Evolutionary conservation across 2,329 filamentous ascomycete species (phyloP).

Genomic region (Daldinia sp.): DNA sequence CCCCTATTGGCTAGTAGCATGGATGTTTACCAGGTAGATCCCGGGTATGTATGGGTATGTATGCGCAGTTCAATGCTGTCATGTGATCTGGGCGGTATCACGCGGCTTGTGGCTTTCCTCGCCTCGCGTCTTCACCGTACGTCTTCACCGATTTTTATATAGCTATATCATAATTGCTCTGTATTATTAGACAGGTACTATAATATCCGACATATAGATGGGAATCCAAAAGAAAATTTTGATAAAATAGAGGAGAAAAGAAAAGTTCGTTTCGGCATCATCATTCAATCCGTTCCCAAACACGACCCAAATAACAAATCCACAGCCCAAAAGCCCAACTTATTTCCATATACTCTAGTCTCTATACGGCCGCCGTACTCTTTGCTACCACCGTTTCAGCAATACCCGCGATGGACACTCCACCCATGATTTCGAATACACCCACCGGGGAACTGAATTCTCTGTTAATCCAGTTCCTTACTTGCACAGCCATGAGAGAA

Average conservation of each 20-base stretch:
- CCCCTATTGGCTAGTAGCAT: neutral
- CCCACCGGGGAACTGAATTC: slow-evolving; percentile 11
- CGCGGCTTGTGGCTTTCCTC: neutral
- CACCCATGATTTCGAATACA: slow-evolving; percentile 11
- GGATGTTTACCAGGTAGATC: too few relatives aligned
- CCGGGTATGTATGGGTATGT: neutral
- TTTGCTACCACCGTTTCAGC: neutral
- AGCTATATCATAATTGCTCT: neutral
- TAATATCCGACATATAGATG: neutral
- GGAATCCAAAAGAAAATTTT: too few relatives aligned
- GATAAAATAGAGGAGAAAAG: neutral
- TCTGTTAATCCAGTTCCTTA: slow-evolving; percentile 16
- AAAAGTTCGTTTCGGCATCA: neutral
- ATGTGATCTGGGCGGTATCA: neutral
- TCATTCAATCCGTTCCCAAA: neutral
- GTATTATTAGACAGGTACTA: neutral
- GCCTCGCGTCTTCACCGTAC: neutral
- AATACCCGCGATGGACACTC: neutral
- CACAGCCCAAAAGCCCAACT: neutral
- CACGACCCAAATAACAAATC: too few relatives aligned
- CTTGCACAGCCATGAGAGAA: slow-evolving; percentile 17
- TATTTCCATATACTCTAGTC: too few relatives aligned
- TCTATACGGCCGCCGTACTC: neutral
- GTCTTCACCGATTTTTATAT: neutral
- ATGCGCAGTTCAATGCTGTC: neutral